Evolutionary conservation across 108 stramenopile genomes (phyloP), one percentile per base, ranked within the genome.

Genomic region (Cyclotella atomus): DNA sequence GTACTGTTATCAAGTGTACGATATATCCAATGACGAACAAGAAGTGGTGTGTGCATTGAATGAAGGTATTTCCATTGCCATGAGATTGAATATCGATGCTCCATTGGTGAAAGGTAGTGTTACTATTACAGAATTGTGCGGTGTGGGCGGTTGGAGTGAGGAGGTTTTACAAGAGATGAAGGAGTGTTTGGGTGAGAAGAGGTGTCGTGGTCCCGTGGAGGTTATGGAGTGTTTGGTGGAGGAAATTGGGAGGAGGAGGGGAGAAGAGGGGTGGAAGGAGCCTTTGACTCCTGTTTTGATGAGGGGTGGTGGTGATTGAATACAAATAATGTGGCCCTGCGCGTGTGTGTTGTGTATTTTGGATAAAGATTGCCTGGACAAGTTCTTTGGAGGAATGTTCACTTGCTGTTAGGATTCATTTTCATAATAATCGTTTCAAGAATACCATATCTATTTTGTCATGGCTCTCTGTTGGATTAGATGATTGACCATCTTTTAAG

Each of bases 21-120:
- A 81, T 49, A 62, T 69, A 8, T 73, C 65, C 0, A 32, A 41
- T 2, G 73, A 55, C 27, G 86, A 87, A 33, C 83, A 87, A 74
- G 85, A 85, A 56, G 87, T 89, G 6, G 85, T 87, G 3, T 87
- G 86, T 62, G 83, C 83, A 45, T 68, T 89, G 28, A 83, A 83
- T 53, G 84, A 87, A 14, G 89, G 89, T 6, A 85, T 89, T 46
- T 83, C 87, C 35, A 74, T 89, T 7, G 85, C 87, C 46, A 46
- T 89, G 23, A 76, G 84, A 2, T 61, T 87, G 2, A 67, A 75
- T 2, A 57, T 68, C 4, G 87, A 88, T 45, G 85, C 85, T 47
- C 84, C 87, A 0, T 44, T 88, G 0, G 52, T 75, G 21, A 50
- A 47, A 0, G 83, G 83, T 5, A 85, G 84, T 73, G 87, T 82